phyloP scores from a whole-genome alignment of 2,329 filamentous ascomycete genomes.

The Myriangium duriaei region DNA sequence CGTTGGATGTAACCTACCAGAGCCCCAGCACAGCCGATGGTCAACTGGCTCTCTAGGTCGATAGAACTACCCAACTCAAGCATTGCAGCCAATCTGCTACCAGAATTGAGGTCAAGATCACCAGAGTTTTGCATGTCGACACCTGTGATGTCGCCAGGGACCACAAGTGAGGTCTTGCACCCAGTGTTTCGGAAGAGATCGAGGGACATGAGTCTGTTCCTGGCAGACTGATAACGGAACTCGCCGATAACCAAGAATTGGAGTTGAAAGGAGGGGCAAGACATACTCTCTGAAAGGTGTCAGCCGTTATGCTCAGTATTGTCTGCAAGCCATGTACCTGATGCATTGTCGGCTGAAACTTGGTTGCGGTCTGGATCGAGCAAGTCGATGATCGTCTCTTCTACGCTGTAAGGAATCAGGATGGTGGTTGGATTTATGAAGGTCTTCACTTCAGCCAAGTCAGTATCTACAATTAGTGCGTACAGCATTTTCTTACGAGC shows the following conservation, averaged over 20 bases:
- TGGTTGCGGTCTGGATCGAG: slow-evolving; percentile 31
- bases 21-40: slow-evolving; percentile 78
- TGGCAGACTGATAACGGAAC: slow-evolving; percentile 56
- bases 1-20: slow-evolving; percentile 68
- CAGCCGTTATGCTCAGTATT: too few species aligned
- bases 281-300: background rate
- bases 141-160: slow-evolving; percentile 42
- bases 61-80: slow-evolving; percentile 58
- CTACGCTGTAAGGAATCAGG: slow-evolving; percentile 43
- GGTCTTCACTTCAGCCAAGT: slow-evolving; percentile 38
- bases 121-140: slow-evolving; percentile 21
- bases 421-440: slow-evolving; percentile 51
- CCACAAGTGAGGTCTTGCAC: slow-evolving; percentile 43
- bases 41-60: slow-evolving; percentile 60
- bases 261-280: background rate
- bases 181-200: slow-evolving; percentile 38
- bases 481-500: slow-evolving; percentile 24
- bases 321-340: background rate
- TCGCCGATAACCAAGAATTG: slow-evolving; percentile 31
- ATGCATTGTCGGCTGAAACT: background rate
- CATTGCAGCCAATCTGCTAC: slow-evolving; percentile 42
- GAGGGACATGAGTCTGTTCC: slow-evolving; percentile 51
- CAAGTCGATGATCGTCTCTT: slow-evolving; percentile 34
- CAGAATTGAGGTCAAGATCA: slow-evolving; percentile 30
- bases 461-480: slow-evolving; percentile 11